These are phyloP conservation scores for Thalassiosira livingstoniorum DNA, from an alignment of 352 stramenopile species.

Conservation along the genomic window DNA sequence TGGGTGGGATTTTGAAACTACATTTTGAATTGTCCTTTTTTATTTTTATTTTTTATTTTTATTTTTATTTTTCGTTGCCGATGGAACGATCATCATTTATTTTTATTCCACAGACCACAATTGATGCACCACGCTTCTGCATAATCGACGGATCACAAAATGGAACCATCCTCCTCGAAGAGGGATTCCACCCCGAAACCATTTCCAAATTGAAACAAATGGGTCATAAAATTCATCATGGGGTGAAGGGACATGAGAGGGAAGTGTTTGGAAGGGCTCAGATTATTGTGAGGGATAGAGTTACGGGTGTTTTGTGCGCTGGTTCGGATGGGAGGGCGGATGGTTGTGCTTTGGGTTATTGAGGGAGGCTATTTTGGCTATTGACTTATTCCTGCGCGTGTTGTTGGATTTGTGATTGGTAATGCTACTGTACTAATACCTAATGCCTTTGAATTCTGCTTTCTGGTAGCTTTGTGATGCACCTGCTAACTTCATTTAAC, in stretches of 20 bases:
- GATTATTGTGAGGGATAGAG: constrained; percentile 82
- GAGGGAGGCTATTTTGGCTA: too few relatives aligned
- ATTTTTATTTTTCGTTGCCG: constrained; percentile 67
- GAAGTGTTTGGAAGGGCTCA: constrained; percentile 77
- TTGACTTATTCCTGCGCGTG: too few relatives aligned
- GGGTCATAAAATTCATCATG: constrained; percentile 87
- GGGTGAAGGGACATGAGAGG: constrained; percentile 60
- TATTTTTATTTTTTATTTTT: not conserved
- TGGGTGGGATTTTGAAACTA: not conserved
- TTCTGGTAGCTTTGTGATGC: too few relatives aligned
- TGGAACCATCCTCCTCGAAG: constrained; percentile 90
- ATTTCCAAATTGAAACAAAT: constrained; percentile 84
- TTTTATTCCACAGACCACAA: constrained; percentile 73
- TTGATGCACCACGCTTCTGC: constrained; percentile 94
- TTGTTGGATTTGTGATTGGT: too few relatives aligned
- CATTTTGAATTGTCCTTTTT: not conserved
- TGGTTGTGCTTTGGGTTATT: constrained; percentile 91
- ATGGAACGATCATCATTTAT: constrained; percentile 71
- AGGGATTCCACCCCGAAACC: constrained; percentile 84
- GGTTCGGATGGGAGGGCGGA: constrained; percentile 94
- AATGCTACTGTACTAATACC: too few relatives aligned
- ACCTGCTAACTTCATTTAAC: too few relatives aligned
- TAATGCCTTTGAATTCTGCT: too few relatives aligned
- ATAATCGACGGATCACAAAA: constrained; percentile 88
- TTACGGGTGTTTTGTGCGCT: constrained; percentile 91